Conservation (phyloP, 345 rosid genomes). For the Anacardium occidentale region DNA sequence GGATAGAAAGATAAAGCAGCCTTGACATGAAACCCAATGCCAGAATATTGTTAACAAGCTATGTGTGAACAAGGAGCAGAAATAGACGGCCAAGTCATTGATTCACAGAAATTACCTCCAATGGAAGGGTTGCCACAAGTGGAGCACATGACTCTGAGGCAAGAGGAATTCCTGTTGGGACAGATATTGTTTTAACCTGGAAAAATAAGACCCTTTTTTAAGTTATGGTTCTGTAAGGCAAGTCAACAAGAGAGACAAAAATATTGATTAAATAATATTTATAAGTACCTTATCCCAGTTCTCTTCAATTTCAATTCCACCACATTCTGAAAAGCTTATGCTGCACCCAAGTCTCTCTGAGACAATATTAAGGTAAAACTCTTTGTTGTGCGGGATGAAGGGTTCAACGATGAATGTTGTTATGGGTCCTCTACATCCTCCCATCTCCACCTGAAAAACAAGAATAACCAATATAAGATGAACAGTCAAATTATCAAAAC, state of each 20-base stretch:
- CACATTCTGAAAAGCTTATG: constrained; percentile 94
- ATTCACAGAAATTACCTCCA: constrained; percentile 62
- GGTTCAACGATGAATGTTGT: constrained; percentile 96
- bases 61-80: constrained; percentile 8
- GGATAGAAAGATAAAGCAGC: not conserved
- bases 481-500: constrained; percentile 1
- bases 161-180: constrained; percentile 65
- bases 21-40: constrained; percentile 2
- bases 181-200: constrained; percentile 80
- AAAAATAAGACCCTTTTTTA: constrained; percentile 12
- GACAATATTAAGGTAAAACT: constrained; percentile 88
- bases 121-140: constrained; percentile 86
- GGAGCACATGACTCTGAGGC: constrained; percentile 78
- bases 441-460: constrained; percentile 74
- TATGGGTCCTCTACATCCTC: constrained; percentile 92
- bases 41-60: not conserved
- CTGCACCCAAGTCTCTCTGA: constrained; percentile 88
- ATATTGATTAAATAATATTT: constrained; percentile 6
- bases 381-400: constrained; percentile 83
- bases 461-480: not conserved
- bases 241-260: constrained; percentile 6
- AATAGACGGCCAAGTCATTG: not conserved
- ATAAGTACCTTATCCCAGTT: constrained; percentile 88
- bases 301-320: constrained; percentile 97
- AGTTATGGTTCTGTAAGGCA: constrained; percentile 1